Conservation (phyloP, 2,329 filamentous ascomycete genomes). For the Emergomyces orientalis region DNA sequence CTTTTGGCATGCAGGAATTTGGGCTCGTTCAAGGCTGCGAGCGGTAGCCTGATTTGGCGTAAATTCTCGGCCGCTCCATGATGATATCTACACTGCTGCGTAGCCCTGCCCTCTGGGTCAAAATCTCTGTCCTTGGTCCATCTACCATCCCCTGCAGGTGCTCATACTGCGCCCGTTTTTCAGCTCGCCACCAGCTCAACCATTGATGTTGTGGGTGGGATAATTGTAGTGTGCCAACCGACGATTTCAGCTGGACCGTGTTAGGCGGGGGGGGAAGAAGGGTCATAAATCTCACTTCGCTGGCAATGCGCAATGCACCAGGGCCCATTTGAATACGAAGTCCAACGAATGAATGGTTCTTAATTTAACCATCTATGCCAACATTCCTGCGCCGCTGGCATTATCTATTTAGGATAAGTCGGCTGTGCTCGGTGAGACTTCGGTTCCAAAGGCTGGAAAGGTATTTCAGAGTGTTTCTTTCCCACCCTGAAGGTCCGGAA, state of each 20-base stretch:
- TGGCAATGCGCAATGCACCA: neutral
- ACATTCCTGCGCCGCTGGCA: neutral
- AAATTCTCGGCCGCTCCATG: neutral
- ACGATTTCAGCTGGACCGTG: neutral
- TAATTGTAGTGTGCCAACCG: neutral
- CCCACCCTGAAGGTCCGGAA: neutral
- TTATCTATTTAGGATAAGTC: neutral
- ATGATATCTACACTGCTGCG: conserved; percentile 3
- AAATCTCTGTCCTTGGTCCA: neutral
- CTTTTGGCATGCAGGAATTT: neutral
- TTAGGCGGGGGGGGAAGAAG: neutral
- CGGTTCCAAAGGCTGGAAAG: neutral
- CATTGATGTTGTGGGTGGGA: neutral
- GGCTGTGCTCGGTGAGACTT: neutral
- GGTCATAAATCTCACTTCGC: neutral
- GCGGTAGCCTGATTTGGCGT: neutral
- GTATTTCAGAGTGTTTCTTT: neutral
- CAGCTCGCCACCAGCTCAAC: neutral
- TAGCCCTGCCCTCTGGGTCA: neutral
- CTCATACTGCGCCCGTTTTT: neutral
- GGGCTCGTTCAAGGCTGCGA: neutral
- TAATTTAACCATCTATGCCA: neutral
- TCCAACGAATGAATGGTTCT: neutral
- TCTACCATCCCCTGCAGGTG: neutral
- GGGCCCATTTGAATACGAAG: neutral